Evolutionary conservation across 1,284 basidiomycete species (phyloP), one percentile per base, ranked within the genome.

Genomic region (Trichosporon faecale): DNA sequence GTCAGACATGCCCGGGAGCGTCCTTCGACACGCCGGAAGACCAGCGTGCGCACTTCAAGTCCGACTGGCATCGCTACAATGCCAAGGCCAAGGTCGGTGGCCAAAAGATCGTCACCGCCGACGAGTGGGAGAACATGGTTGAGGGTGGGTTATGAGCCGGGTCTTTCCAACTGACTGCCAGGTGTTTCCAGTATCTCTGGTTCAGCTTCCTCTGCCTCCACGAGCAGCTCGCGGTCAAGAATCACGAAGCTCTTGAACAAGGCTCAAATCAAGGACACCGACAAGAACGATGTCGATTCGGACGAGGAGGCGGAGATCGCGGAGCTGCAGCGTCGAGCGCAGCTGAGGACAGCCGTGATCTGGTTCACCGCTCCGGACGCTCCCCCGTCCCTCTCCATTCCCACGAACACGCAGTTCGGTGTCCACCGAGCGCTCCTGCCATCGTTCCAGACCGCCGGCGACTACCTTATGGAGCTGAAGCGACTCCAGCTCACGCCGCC

Each of bases 21-120:
- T 78, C 84, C 0, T 98, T 98, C 73, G 77, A 85, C 12, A 89
- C 91, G 67, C 88, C 96, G 2, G 88, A 92, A 33, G 91, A 92
- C 67, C 94, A 98, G 79, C 87, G 95, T 63, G 82, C 85, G 0
- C 96, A 99, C 83, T 98, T 94, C 81, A 90, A 91, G 77, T 93
- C 93, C 31, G 95, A 98, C 82, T 98, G 96, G 96, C 96, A 99
- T 86, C 88, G 95, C 67, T 98, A 97, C 85, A 99, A 99, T 79
- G 92, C 95, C 72, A 97, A 96, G 83, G 87, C 89, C 64, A 90
- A 89, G 69, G 84, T 94, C 88, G 89, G 68, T 64, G 76, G 75
- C 23, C 73, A 75, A 87, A 44, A 86, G 85, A 81, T 89, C 18
- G 88, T 94, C 16, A 85, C 88, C 0, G 92, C 93, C 76, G 79